These are phyloP conservation scores for Ceratocystis papillata DNA, from an alignment of 2,329 filamentous ascomycete species.

Conservation along the genomic window DNA sequence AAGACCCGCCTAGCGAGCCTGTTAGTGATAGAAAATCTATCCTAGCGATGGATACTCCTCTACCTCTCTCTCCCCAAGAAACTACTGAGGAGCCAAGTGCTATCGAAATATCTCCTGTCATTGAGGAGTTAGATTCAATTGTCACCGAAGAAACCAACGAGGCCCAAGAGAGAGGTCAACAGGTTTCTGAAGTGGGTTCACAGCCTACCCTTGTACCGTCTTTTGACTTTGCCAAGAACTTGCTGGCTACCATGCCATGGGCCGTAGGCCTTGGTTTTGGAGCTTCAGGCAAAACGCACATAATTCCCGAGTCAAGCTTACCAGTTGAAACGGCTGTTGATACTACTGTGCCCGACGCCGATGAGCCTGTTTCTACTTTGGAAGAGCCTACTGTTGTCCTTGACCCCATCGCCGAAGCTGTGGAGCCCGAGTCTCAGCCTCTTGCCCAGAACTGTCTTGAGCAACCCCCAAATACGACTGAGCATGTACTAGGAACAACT, in stretches of 20 bases:
- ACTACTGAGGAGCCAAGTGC: neutral
- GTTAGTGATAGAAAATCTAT: no score
- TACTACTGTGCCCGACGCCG: no score
- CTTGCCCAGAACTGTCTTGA: neutral
- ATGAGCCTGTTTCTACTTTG: neutral
- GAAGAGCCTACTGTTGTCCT: neutral
- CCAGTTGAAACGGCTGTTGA: neutral
- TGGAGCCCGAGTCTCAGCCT: neutral
- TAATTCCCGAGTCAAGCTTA: neutral
- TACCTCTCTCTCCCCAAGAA: neutral
- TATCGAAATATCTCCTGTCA: neutral
- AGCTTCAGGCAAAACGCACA: neutral
- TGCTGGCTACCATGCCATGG: conserved; percentile 20
- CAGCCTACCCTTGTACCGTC: conserved; percentile 15
- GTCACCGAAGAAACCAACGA: neutral
- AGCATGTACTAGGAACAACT: neutral
- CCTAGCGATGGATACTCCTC: no score
- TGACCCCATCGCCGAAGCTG: neutral
- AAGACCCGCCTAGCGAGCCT: no score
- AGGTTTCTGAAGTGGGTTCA: neutral
- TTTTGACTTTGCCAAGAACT: conserved; percentile 8
- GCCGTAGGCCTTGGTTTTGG: neutral
- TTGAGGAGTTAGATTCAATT: neutral
- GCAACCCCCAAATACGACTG: neutral
- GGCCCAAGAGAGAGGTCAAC: neutral